Conservation (phyloP, 1,284 basidiomycete genomes). For the Pseudozyma thailandica region DNA sequence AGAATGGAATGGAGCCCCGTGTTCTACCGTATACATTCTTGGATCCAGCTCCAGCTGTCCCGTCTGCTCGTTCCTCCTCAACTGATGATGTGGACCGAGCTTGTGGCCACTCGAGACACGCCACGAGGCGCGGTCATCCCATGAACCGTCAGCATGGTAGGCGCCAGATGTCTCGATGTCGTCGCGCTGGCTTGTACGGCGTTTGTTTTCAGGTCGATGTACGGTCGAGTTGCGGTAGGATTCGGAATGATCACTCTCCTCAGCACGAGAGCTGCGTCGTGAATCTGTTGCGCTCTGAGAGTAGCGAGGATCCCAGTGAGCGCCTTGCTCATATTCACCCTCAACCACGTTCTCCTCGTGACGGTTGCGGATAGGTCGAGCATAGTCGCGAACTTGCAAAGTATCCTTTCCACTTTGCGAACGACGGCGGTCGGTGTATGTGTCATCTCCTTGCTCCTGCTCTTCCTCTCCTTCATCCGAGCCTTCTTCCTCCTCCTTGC, state of each 20-base stretch:
- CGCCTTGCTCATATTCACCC: slow-evolving; percentile 42
- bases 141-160: slow-evolving; percentile 36
- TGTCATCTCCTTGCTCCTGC: background rate
- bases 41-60: slow-evolving; percentile 41
- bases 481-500: slow-evolving; percentile 7
- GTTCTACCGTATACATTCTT: slow-evolving; percentile 35
- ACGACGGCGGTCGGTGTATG: background rate
- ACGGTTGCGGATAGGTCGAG: slow-evolving; percentile 21
- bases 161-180: slow-evolving; percentile 22
- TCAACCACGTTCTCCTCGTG: slow-evolving; percentile 25
- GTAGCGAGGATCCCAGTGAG: slow-evolving; percentile 16
- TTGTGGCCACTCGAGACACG: slow-evolving; percentile 53
- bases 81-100: slow-evolving; percentile 48
- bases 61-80: slow-evolving; percentile 35
- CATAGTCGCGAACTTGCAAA: slow-evolving; percentile 13
- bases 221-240: slow-evolving; percentile 38
- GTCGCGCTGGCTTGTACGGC: slow-evolving; percentile 9
- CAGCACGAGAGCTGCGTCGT: slow-evolving; percentile 28
- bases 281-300: slow-evolving; percentile 14
- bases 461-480: slow-evolving; percentile 2
- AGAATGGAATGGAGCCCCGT: slow-evolving; percentile 23
- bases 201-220: slow-evolving; percentile 28
- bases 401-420: background rate
- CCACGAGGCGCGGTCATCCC: slow-evolving; percentile 51
- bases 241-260: slow-evolving; percentile 19